Conservation (phyloP, 176 grass and related monocot species). For the Carex littledalei region DNA sequence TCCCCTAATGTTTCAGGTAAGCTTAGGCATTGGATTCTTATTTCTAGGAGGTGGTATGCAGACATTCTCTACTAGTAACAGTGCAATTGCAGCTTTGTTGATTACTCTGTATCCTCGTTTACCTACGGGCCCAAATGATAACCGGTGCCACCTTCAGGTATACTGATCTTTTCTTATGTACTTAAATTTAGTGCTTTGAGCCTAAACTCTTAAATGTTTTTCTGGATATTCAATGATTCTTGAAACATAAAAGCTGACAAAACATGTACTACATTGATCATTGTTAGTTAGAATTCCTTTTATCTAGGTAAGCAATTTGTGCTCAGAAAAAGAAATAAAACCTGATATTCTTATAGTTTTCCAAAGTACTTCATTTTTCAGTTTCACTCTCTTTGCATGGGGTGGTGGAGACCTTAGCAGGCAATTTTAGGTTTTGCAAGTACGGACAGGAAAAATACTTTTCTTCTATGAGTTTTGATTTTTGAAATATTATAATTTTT, state of each 20-base stretch:
- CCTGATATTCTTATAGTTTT: neutral
- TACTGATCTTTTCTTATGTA: neutral
- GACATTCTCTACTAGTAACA: constrained; percentile 84
- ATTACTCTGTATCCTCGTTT: constrained; percentile 89
- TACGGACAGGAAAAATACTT: neutral
- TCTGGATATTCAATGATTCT: neutral
- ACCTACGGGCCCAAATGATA: constrained; percentile 94
- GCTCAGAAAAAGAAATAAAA: too few species aligned
- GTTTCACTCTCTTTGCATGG: neutral
- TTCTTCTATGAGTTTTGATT: neutral
- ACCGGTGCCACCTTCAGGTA: constrained; percentile 97
- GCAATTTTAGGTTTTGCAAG: neutral
- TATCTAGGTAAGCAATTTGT: neutral
- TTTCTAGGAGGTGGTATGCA: constrained; percentile 94
- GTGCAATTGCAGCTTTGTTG: constrained; percentile 77
- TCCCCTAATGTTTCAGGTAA: constrained; percentile 56
- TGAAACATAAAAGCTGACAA: neutral
- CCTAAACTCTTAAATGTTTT: neutral
- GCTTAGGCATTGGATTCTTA: constrained; percentile 83
- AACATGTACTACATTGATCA: neutral
- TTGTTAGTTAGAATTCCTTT: neutral
- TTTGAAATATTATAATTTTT: constrained; percentile 15
- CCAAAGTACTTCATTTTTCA: neutral
- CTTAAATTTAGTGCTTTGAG: neutral
- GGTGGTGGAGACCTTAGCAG: neutral